phyloP scores from a whole-genome alignment of 1,139 yeast genomes.

The Blastobotrys malaysiensis region DNA sequence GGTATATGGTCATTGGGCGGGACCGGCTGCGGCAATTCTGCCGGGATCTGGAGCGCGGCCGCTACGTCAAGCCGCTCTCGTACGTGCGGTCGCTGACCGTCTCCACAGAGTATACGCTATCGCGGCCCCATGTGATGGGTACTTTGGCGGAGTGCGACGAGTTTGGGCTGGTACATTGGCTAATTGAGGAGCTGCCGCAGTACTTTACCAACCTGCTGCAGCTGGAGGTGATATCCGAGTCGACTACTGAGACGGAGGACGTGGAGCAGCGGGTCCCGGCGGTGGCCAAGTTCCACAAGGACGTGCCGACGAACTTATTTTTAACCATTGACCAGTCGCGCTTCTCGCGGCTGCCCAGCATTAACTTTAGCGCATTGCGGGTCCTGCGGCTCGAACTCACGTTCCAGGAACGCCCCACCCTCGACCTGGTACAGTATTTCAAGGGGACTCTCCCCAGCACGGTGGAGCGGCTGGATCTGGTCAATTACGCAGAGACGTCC shows the following conservation, averaged over 20 bases:
- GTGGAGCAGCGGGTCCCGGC: slow-evolving; percentile 1
- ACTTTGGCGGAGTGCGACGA: slow-evolving; percentile 9
- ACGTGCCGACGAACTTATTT: slow-evolving; percentile 9
- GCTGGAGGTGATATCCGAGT: slow-evolving; percentile 9
- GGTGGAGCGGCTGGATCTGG: slow-evolving; percentile 9
- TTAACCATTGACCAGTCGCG: slow-evolving; percentile 9
- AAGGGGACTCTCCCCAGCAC: slow-evolving; percentile 4
- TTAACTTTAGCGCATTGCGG: slow-evolving; percentile 5
- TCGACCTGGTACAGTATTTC: slow-evolving; percentile 7
- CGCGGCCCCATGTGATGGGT: slow-evolving; percentile 6
- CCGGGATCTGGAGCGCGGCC: slow-evolving; percentile 4
- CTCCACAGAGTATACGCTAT: slow-evolving; percentile 6
- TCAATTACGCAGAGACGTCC: slow-evolving; percentile 8
- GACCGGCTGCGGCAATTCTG: slow-evolving; percentile 9
- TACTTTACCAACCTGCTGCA: slow-evolving; percentile 9
- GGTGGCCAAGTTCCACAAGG: slow-evolving; percentile 8
- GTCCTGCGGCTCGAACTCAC: slow-evolving; percentile 10
- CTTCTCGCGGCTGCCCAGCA: slow-evolving; percentile 1
- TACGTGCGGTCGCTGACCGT: slow-evolving; percentile 8
- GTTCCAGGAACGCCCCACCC: slow-evolving; percentile 7
- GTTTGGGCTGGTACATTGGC: slow-evolving; percentile 10
- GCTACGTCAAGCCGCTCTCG: slow-evolving; percentile 5
- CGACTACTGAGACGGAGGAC: slow-evolving; percentile 4
- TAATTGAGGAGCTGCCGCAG: slow-evolving; percentile 9
- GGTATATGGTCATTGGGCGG: slow-evolving; percentile 9